phyloP scores from a whole-genome alignment of 2,329 filamentous ascomycete species.

The Trichoderma sp. region DNA sequence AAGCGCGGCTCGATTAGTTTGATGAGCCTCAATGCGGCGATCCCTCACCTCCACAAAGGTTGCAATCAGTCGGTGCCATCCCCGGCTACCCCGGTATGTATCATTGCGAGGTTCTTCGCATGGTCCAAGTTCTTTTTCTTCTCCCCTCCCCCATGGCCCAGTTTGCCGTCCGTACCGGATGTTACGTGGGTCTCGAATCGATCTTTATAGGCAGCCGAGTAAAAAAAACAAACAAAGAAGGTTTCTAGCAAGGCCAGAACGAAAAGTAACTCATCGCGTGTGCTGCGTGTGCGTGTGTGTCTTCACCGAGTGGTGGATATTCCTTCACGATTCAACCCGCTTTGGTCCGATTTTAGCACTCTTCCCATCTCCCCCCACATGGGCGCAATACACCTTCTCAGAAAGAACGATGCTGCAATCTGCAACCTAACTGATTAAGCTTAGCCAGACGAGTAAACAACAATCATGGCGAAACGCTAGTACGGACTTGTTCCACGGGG shows the following conservation, averaged over 20 bases:
- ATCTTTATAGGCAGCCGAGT: not conserved
- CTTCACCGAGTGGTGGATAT: not conserved
- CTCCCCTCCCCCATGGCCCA: not conserved
- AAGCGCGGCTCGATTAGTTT: not conserved
- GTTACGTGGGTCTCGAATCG: not conserved
- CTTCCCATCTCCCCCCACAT: not conserved
- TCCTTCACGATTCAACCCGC: not conserved
- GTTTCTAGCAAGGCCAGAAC: not conserved
- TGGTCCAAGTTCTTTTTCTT: no score
- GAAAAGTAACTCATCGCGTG: not conserved
- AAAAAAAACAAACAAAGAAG: not conserved
- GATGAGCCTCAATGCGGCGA: not conserved
- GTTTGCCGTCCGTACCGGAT: slow-evolving; percentile 1
- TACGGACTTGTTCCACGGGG: not conserved
- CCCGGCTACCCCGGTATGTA: not conserved
- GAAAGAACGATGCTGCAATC: not conserved
- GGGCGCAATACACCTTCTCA: not conserved
- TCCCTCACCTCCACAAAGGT: not conserved
- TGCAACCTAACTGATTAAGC: slow-evolving; percentile 9
- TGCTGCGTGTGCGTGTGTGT: not conserved
- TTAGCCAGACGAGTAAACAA: not conserved
- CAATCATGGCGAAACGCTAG: not conserved
- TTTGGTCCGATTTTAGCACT: not conserved
- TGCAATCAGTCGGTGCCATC: not conserved
- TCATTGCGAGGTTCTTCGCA: not conserved